A percentile compares a stretch with the other conserved stretches of the same genome.
Conservation (phyloP, 1,139 yeast species). For the Candida sanyaensis region DNA sequence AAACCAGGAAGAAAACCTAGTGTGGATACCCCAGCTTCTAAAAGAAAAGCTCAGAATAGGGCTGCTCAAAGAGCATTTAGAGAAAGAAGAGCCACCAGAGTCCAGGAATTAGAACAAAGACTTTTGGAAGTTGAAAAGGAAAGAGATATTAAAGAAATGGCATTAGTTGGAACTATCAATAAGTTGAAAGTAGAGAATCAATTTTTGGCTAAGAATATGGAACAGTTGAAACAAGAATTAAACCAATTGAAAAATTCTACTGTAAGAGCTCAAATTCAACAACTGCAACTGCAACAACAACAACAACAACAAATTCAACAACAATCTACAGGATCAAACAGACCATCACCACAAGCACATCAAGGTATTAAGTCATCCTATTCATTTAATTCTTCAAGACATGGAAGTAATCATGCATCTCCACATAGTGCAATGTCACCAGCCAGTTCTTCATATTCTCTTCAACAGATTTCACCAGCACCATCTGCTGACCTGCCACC, state of each 20-base stretch:
- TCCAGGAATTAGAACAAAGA: constrained; percentile 48
- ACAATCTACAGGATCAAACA: constrained; percentile 1
- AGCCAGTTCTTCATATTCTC: constrained; percentile 35
- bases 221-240: constrained; percentile 33
- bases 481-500: constrained; percentile 55
- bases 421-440: constrained; percentile 27
- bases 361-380: constrained; percentile 6
- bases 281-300: not conserved
- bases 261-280: constrained; percentile 7
- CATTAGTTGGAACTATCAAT: constrained; percentile 52
- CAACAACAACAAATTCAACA: constrained; percentile 8
- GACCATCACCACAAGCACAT: constrained; percentile 5
- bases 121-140: constrained; percentile 67
- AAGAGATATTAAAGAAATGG: constrained; percentile 60
- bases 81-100: constrained; percentile 71
- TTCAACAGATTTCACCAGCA: constrained; percentile 55
- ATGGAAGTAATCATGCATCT: constrained; percentile 13
- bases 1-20: constrained; percentile 91
- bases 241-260: constrained; percentile 17
- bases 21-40: constrained; percentile 69
- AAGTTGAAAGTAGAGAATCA: constrained; percentile 43
- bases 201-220: constrained; percentile 36
- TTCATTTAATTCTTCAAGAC: constrained; percentile 1
- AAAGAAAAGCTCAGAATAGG: constrained; percentile 89
- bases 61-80: constrained; percentile 95